Percentiles rank a stretch among this genome's conserved stretches.
Conservation (phyloP, 495 filamentous ascomycete genomes). For the Daldinia loculata region DNA sequence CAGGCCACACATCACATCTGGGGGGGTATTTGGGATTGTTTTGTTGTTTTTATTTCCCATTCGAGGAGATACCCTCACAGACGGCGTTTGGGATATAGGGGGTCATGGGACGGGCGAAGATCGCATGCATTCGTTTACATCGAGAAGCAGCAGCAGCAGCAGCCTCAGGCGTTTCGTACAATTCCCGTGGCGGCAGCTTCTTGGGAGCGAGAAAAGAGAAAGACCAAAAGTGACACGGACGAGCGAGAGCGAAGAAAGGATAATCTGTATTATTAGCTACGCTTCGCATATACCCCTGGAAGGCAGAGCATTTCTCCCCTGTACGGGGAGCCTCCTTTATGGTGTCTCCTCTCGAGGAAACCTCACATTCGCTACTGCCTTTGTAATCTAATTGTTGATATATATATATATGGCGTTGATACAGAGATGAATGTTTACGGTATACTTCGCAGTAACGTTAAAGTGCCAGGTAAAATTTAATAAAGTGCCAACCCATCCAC, state of each 20-base stretch:
- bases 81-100: slow-evolving; percentile 46
- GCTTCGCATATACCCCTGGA: slow-evolving; percentile 47
- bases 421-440: not conserved
- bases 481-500: too few species aligned
- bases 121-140: slow-evolving; percentile 42
- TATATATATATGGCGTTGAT: slow-evolving; percentile 23
- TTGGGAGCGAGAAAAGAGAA: slow-evolving; percentile 25
- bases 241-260: slow-evolving; percentile 40
- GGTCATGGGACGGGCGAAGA: slow-evolving; percentile 31
- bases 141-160: slow-evolving; percentile 28
- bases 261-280: slow-evolving; percentile 47
- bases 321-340: not conserved
- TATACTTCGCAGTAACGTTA: too few species aligned
- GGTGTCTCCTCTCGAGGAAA: slow-evolving; percentile 26
- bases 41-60: slow-evolving; percentile 22
- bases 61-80: slow-evolving; percentile 49
- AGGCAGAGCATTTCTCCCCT: slow-evolving; percentile 38
- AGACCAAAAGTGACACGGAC: slow-evolving; percentile 35
- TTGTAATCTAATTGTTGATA: slow-evolving; percentile 44
- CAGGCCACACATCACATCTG: slow-evolving; percentile 37
- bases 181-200: slow-evolving; percentile 31
- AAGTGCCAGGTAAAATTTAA: too few species aligned
- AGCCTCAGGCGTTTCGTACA: slow-evolving; percentile 16
- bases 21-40: slow-evolving; percentile 30
- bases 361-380: slow-evolving; percentile 44